Evolutionary conservation across 805 yeast species (phyloP), one percentile per base, ranked within the genome.

Genomic region (Scheffersomyces stipitis): DNA sequence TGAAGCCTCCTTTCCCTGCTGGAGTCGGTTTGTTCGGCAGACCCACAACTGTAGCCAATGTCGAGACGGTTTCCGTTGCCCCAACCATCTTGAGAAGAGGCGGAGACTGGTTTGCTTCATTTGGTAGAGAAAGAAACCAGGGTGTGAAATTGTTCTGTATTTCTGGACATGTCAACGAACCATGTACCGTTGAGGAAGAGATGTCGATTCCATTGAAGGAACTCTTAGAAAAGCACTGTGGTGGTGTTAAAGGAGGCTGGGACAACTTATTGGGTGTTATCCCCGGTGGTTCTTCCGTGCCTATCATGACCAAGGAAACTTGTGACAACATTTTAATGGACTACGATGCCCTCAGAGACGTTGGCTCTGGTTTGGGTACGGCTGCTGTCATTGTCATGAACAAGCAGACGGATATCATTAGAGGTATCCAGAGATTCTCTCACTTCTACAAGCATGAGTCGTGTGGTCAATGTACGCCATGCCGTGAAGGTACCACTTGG

Each of bases 1-100:
- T 87, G 62, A 87, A 87, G 79, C 96, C 96, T 26, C 96, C 96
- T 46, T 87, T 87, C 78, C 96, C 96, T 24, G 96, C 95, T 24
- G 96, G 95, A 55, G 91, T 86, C 41, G 96, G 96, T 54, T 71
- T 87, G 38, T 87, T 84, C 51, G 96, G 96, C 55, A 78, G 96
- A 63, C 96, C 96, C 48, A 79, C 90, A 22, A 87, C 96, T 30
- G 96, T 87, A 41, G 83, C 95, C 45, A 87, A 87, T 58, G 96
- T 87, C 42, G 96, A 87, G 69, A 86, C 95, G 13, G 93, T 87
- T 39, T 81, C 95, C 5, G 96, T 87, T 33, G 85, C 95, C 8
- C 95, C 96, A 44, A 85, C 95, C 22, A 87, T 87, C 57, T 74
- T 85, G 64, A 81, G 96, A 66, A 78, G 95, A 63, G 95, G 96